Percentiles rank a stretch among this genome's conserved stretches.
phyloP scores from a whole-genome alignment of 176 grass and related monocot genomes.

The Triticum dicoccoides region DNA sequence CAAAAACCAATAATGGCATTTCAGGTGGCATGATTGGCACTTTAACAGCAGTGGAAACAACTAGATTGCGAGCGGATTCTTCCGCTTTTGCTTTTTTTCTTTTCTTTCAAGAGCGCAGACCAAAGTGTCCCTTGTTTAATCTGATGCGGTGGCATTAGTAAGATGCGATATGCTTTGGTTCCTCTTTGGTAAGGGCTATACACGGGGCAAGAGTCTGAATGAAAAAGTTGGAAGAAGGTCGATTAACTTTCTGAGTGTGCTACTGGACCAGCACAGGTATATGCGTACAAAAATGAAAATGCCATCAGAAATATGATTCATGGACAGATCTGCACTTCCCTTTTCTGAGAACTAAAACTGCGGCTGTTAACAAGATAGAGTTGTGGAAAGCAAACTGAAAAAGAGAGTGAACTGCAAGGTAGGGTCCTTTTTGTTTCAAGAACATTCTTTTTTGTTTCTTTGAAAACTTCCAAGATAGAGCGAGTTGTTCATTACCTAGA shows the following conservation, averaged over 20 bases:
- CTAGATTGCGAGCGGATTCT: too few relatives aligned
- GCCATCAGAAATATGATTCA: too few relatives aligned
- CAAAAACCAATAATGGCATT: too few relatives aligned
- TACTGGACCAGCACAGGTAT: not conserved
- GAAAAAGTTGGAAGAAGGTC: slow-evolving; percentile 4
- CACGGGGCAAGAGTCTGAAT: not conserved
- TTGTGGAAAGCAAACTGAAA: not conserved
- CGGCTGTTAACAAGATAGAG: not conserved
- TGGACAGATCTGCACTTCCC: too few relatives aligned
- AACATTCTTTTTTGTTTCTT: not conserved
- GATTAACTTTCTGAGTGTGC: not conserved
- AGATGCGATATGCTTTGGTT: too few relatives aligned
- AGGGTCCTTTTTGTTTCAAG: not conserved
- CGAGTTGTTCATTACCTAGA: not conserved
- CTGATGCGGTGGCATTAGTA: too few relatives aligned
- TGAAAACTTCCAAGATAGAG: not conserved
- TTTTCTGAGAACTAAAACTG: not conserved
- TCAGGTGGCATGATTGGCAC: too few relatives aligned
- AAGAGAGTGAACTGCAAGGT: not conserved
- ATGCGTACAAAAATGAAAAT: not conserved
- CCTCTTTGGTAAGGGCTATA: too few relatives aligned
- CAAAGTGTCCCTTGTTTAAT: too few relatives aligned
- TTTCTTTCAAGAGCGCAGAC: too few relatives aligned
- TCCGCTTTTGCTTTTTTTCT: too few relatives aligned
- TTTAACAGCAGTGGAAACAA: too few relatives aligned